Conservation (phyloP, 805 yeast genomes). For the Candida ovalis region DNA sequence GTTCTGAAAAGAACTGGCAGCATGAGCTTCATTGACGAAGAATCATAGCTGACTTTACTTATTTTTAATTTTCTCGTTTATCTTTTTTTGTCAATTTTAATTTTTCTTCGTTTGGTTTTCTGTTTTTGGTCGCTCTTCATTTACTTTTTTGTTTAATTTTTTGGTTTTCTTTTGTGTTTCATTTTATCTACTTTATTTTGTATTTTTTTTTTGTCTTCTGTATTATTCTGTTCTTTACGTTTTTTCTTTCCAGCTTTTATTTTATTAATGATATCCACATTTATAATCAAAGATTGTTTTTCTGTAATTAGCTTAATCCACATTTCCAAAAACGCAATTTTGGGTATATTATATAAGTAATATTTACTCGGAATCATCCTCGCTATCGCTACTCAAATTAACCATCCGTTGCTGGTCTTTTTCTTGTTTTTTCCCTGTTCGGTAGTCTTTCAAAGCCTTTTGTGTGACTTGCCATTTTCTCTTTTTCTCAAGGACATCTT, state of each 20-base stretch:
- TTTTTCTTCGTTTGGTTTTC: not conserved
- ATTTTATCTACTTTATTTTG: not conserved
- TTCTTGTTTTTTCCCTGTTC: not conserved
- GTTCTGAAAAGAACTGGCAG: not conserved
- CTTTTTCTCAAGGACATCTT: conserved; percentile 10
- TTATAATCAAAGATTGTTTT: too few relatives aligned
- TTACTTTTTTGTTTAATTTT: not conserved
- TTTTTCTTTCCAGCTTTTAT: not conserved
- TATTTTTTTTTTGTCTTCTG: not conserved
- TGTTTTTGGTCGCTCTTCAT: not conserved
- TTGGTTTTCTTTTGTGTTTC: not conserved
- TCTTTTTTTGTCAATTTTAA: not conserved
- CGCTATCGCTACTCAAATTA: conserved; percentile 12
- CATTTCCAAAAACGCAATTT: too few relatives aligned
- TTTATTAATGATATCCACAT: not conserved
- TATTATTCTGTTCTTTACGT: not conserved
- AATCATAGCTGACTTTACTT: not conserved
- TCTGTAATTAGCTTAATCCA: too few relatives aligned
- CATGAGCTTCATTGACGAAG: conserved; percentile 10
- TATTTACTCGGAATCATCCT: conserved; percentile 2
- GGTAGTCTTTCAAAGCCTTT: conserved; percentile 1
- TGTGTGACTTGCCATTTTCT: conserved; percentile 11
- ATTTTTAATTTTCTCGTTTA: not conserved
- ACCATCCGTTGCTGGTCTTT: conserved; percentile 2
- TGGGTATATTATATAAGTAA: not conserved